phyloP scores from a whole-genome alignment of 73 alveolate genomes.

The Tetrahymena thermophila region DNA sequence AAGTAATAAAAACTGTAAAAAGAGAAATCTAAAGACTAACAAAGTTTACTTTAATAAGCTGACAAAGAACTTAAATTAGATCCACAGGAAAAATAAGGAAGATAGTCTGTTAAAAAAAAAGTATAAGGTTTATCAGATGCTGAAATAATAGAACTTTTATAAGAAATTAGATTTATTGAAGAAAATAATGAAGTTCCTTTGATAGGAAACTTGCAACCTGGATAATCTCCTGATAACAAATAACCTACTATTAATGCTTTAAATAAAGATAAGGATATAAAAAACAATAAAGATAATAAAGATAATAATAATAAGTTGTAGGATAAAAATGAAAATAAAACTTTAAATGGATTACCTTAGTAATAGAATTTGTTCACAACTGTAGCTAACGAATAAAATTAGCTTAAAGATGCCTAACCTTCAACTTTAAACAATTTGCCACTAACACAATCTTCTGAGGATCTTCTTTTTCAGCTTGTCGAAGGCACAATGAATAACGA shows the following conservation, averaged over 20 bases:
- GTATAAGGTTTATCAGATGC: background rate
- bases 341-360: background rate
- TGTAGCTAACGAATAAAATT: background rate
- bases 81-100: background rate
- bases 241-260: background rate
- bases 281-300: background rate
- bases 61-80: background rate
- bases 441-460: background rate
- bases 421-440: background rate
- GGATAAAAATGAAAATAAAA: background rate
- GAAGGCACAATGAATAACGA: background rate
- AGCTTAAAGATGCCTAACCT: background rate
- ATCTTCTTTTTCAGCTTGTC: background rate
- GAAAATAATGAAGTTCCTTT: background rate
- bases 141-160: background rate
- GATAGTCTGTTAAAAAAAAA: background rate
- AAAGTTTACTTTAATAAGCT: background rate
- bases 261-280: background rate
- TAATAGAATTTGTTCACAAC: background rate
- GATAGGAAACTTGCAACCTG: background rate
- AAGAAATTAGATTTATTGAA: background rate
- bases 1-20: background rate
- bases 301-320: background rate
- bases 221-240: background rate
- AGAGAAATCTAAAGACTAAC: background rate